These are phyloP conservation scores for Primulina eburnea DNA, from an alignment of 257 asterid genomes.

Conservation along the genomic window DNA sequence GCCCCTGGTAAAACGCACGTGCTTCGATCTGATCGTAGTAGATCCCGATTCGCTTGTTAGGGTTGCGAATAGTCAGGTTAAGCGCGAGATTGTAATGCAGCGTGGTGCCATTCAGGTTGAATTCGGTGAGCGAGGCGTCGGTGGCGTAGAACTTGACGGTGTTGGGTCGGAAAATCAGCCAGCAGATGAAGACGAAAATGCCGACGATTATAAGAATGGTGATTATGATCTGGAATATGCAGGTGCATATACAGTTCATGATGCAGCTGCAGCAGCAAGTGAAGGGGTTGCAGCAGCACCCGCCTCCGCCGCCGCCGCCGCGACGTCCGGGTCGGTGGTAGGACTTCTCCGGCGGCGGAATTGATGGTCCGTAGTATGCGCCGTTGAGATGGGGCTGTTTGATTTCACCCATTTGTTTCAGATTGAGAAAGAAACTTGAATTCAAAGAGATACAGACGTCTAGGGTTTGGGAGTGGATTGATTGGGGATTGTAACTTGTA, in stretches of 20 bases:
- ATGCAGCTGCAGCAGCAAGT: slow-evolving; percentile 70
- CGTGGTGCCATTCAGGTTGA: slow-evolving; percentile 52
- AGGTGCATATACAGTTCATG: slow-evolving; percentile 54
- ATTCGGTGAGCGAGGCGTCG: slow-evolving; percentile 58
- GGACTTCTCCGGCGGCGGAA: slow-evolving; percentile 53
- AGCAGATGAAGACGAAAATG: slow-evolving; percentile 34
- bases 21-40: slow-evolving; percentile 82
- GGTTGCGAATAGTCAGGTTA: slow-evolving; percentile 67
- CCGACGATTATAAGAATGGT: slow-evolving; percentile 45
- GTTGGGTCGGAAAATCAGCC: slow-evolving; percentile 83
- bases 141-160: slow-evolving; percentile 54
- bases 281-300: slow-evolving; percentile 78
- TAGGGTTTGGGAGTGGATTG: background rate
- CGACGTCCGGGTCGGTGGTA: slow-evolving; percentile 56
- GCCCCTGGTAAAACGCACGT: slow-evolving; percentile 55
- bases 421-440: too few species aligned
- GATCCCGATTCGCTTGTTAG: slow-evolving; percentile 75
- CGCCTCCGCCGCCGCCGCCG: slow-evolving; percentile 51
- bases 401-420: background rate
- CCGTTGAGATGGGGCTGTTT: slow-evolving; percentile 47
- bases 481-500: too few species aligned
- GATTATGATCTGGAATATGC: slow-evolving; percentile 64
- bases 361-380: slow-evolving; percentile 85
- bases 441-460: background rate
- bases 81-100: slow-evolving; percentile 60